Evolutionary conservation across 2,329 filamentous ascomycete species (phyloP), one percentile per base, ranked within the genome.

Genomic region (Gnomoniopsis sp.): DNA sequence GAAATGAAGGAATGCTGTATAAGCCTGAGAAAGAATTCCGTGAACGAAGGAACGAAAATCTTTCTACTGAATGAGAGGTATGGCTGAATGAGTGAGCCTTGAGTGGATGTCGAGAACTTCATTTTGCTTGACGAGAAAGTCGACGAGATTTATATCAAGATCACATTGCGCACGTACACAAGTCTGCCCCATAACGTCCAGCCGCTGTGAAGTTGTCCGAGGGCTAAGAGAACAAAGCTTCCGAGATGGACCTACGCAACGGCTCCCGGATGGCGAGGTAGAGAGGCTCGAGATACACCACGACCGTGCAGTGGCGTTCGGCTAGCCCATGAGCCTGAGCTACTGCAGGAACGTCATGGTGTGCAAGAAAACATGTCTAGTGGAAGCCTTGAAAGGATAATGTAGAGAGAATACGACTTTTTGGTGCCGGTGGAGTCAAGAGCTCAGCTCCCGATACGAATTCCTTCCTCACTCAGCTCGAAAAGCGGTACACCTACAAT

Each of bases 1-100:
- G 38, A 55, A 64, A 61, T n/a, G 59, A 65, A 49, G 30, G 57
- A 59, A 6, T 44, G 4, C 26, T 30, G 4, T 30, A 8, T 4
- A 30, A 30, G 26, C 26, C 26, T 30, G 26, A 30, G 26, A 30
- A 8, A 4, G 26, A 30, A 8, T 30, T 8, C 8, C 26, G 26
- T 30, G 26, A 30, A 30, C 26, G 26, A 30, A 30, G 26, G 26
- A 30, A 30, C 26, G 26, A 30, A 8, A 30, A 8, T 8, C 8
- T 8, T 8, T 41, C 19, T 17, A 23, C 34, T 22, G 33, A 52
- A 47, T 3, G 21, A 51, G 41, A 47, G 38, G 12, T 14, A 12
- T n/a, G 36, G 36, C 12, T n/a, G 17, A 55, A 59, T 3, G 36
- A 58, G 19, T 54, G 55, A 58, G 26, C 2, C 15, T 15, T 60